Conservation (phyloP, 257 asterid genomes). For the Paraleonurus japonicus region DNA sequence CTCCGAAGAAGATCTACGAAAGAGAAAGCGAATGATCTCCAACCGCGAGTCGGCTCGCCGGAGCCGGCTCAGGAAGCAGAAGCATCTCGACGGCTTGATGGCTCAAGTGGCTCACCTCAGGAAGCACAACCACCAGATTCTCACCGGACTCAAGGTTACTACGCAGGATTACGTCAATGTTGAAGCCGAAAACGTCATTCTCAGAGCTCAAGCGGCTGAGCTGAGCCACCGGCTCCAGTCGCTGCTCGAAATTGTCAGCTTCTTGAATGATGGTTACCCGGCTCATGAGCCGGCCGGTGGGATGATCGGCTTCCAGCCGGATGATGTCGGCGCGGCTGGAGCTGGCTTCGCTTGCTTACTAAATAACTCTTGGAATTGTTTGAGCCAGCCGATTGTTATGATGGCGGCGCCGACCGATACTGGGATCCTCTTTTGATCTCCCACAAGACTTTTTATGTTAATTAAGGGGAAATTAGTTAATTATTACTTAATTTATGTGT, state of each 20-base stretch:
- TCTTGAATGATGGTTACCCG: constrained; percentile 31
- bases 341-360: constrained; percentile 28
- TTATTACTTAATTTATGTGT: constrained; percentile 7
- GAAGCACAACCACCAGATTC: constrained; percentile 57
- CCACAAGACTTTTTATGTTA: neutral
- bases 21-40: constrained; percentile 84
- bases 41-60: constrained; percentile 96
- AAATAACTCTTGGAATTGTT: constrained; percentile 52
- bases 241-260: constrained; percentile 50
- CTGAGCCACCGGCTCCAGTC: constrained; percentile 74
- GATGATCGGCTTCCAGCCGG: constrained; percentile 22
- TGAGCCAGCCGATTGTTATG: constrained; percentile 54
- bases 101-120: constrained; percentile 56
- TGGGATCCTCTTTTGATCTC: constrained; percentile 36
- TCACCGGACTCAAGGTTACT: constrained; percentile 44
- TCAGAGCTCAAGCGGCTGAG: constrained; percentile 78
- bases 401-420: constrained; percentile 61
- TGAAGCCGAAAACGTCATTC: constrained; percentile 76
- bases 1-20: constrained; percentile 76
- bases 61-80: constrained; percentile 86
- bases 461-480: neutral
- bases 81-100: constrained; percentile 75
- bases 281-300: constrained; percentile 16
- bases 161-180: constrained; percentile 48
- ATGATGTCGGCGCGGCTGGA: neutral